phyloP scores from a whole-genome alignment of 1,284 basidiomycete species.

The Macrocystidia cucumis region DNA sequence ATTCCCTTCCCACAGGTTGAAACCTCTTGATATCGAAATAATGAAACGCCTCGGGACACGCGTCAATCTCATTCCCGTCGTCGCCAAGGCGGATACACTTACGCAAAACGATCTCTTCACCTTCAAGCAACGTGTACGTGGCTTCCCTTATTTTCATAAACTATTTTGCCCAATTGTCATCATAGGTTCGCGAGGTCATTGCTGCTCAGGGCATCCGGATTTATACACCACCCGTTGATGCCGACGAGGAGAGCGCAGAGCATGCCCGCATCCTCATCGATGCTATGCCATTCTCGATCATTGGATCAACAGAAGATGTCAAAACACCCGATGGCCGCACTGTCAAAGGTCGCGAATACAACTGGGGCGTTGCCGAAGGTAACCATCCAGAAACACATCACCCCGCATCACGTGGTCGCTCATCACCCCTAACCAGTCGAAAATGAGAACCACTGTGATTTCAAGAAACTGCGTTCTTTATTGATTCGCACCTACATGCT shows the following conservation, averaged over 20 bases:
- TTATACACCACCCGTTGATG: constrained; percentile 90
- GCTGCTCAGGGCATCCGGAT: constrained; percentile 89
- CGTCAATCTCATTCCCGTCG: constrained; percentile 96
- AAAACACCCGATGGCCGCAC: constrained; percentile 84
- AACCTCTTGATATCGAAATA: constrained; percentile 98
- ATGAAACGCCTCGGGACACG: constrained; percentile 97
- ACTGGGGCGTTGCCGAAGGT: constrained; percentile 99
- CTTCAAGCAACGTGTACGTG: constrained; percentile 88
- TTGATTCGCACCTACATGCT: constrained; percentile 99
- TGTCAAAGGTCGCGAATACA: constrained; percentile 97
- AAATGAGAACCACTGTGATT: constrained; percentile 99
- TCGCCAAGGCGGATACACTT: constrained; percentile 95
- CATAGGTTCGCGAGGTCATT: constrained; percentile 88
- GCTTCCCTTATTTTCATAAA: constrained; percentile 6
- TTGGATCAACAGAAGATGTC: constrained; percentile 95
- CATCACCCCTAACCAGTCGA: constrained; percentile 54
- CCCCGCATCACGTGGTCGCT: constrained; percentile 3
- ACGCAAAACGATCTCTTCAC: constrained; percentile 86
- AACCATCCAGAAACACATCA: too few relatives aligned
- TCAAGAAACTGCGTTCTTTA: constrained; percentile 94
- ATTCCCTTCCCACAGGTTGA: constrained; percentile 49
- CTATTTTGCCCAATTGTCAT: constrained; percentile 7
- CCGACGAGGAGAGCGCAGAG: constrained; percentile 89
- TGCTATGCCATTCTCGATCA: constrained; percentile 98
- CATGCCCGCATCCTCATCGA: constrained; percentile 83